phyloP scores from a whole-genome alignment of 2,329 filamentous ascomycete species.

The Ascochyta pisi region DNA sequence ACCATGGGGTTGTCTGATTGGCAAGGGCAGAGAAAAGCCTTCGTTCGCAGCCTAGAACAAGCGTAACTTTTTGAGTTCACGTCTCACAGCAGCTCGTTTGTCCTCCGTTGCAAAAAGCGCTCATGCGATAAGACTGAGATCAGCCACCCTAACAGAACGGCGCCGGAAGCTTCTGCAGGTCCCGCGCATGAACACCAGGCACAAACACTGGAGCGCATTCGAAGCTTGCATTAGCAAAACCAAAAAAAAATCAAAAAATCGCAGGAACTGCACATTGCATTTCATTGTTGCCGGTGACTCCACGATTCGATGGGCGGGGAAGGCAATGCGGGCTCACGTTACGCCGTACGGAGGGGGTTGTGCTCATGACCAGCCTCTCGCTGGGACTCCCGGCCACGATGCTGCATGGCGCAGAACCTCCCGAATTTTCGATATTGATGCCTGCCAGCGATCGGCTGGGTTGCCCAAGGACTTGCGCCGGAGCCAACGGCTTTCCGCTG shows the following conservation, averaged over 20 bases:
- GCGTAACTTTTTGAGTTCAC: conserved; percentile 4
- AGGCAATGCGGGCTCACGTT: conserved; percentile 21
- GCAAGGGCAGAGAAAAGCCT: neutral
- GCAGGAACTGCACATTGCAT: neutral
- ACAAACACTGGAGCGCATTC: conserved; percentile 9
- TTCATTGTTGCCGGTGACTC: neutral
- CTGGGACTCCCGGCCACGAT: conserved; percentile 7
- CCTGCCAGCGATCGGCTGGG: conserved; percentile 30
- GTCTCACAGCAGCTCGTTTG: conserved; percentile 9
- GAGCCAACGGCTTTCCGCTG: conserved; percentile 11
- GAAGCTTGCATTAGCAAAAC: neutral
- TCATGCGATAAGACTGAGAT: conserved; percentile 13
- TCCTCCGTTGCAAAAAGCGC: neutral
- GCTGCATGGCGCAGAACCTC: conserved; percentile 21
- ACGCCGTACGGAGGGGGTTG: neutral
- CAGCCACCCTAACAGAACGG: conserved; percentile 19
- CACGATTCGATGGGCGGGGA: neutral
- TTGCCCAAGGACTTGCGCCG: conserved; percentile 5
- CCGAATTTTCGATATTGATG: conserved; percentile 39
- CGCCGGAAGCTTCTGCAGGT: conserved; percentile 31
- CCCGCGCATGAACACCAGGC: conserved; percentile 34
- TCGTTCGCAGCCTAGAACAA: conserved; percentile 1
- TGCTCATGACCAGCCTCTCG: conserved; percentile 15
- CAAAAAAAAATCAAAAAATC: neutral
- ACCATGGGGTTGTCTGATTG: conserved; percentile 1